Evolutionary conservation across 2,329 filamentous ascomycete species (phyloP).

Genomic region (Verticillium nubilum): DNA sequence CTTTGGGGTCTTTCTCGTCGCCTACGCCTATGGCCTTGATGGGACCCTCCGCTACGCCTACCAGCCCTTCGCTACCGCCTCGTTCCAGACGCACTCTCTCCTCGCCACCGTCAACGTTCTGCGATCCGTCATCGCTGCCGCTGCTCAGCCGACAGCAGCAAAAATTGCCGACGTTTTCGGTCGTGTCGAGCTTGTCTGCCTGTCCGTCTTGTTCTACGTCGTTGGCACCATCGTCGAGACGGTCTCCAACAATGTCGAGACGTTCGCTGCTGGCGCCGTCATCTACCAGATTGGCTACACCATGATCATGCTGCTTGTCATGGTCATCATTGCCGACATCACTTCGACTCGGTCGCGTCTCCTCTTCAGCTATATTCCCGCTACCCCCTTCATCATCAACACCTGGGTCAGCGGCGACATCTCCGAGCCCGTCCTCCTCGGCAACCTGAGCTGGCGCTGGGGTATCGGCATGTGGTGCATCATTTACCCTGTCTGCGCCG

Average conservation of each 20-base stretch:
- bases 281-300: constrained; percentile 62
- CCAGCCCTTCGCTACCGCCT: constrained; percentile 48
- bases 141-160: constrained; percentile 49
- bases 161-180: constrained; percentile 61
- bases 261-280: constrained; percentile 52
- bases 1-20: constrained; percentile 54
- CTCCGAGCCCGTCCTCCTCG: constrained; percentile 37
- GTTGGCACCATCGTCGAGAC: constrained; percentile 53
- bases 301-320: constrained; percentile 52
- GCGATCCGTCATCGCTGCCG: constrained; percentile 53
- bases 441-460: constrained; percentile 51
- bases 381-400: constrained; percentile 56
- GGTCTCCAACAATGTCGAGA: constrained; percentile 36
- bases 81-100: constrained; percentile 46
- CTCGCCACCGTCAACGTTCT: constrained; percentile 53
- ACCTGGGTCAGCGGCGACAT: constrained; percentile 60
- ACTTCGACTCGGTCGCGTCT: constrained; percentile 58
- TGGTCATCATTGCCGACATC: constrained; percentile 60
- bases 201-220: constrained; percentile 58
- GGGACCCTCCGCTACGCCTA: constrained; percentile 50
- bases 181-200: constrained; percentile 50
- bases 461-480: constrained; percentile 61
- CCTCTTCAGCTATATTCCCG: constrained; percentile 60
- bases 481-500: constrained; percentile 45
- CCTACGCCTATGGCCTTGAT: constrained; percentile 60